Conservation (phyloP, 495 filamentous ascomycete species). For the Astrothelium subdiscretum region DNA sequence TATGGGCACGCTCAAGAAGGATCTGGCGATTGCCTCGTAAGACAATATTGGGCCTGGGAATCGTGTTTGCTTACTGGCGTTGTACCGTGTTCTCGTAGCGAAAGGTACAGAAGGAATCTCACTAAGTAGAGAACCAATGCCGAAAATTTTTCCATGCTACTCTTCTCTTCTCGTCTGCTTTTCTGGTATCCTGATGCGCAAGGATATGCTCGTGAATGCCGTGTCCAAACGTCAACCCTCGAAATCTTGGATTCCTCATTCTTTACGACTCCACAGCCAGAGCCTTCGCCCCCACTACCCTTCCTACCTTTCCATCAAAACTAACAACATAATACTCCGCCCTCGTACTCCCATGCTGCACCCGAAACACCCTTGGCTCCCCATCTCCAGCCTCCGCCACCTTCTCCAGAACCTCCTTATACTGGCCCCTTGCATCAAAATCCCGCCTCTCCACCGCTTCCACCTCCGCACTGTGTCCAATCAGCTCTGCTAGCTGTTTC, state of each 20-base stretch:
- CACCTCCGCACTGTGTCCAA: conserved; percentile 42
- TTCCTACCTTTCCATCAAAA: conserved; percentile 39
- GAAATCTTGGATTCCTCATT: neutral
- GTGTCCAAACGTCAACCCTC: neutral
- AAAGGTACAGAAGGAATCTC: neutral
- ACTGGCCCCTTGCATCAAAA: conserved; percentile 51
- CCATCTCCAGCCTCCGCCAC: conserved; percentile 45
- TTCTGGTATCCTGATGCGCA: neutral
- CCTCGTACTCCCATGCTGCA: conserved; percentile 46
- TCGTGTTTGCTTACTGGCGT: neutral
- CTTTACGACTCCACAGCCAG: conserved; percentile 51
- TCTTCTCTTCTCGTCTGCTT: neutral
- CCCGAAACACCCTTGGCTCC: conserved; percentile 62
- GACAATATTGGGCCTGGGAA: conserved; percentile 9
- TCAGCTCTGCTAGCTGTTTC: conserved; percentile 48
- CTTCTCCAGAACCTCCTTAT: conserved; percentile 45
- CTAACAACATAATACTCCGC: conserved; percentile 71
- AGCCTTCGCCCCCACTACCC: conserved; percentile 63
- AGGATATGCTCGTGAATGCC: neutral
- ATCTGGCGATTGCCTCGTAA: conserved; percentile 64
- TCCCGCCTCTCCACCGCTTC: conserved; percentile 43
- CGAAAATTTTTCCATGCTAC: neutral
- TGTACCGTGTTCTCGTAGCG: neutral
- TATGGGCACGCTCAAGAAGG: conserved; percentile 99
- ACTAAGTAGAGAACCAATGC: neutral